Conservation (phyloP, 441 rosid species). For the Biscutella auriculata region DNA sequence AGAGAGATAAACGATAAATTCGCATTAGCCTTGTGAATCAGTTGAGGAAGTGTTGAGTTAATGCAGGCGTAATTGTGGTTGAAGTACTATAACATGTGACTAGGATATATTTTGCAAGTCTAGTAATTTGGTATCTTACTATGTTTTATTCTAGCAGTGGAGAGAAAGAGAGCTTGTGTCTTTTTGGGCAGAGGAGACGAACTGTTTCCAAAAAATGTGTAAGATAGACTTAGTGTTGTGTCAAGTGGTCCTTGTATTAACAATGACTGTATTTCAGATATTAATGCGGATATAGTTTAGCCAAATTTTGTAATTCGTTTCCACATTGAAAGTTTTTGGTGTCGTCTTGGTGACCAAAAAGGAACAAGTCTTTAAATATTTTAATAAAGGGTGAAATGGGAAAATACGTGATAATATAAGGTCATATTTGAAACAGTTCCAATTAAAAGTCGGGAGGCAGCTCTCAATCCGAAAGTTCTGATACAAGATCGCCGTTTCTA, state of each 20-base stretch:
- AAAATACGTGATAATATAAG: neutral
- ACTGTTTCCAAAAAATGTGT: neutral
- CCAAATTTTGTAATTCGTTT: too few species aligned
- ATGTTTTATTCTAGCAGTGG: neutral
- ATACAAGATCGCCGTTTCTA: slow-evolving; percentile 13
- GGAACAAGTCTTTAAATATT: too few species aligned
- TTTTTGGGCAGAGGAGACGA: neutral
- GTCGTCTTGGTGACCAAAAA: too few species aligned
- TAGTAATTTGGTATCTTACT: neutral
- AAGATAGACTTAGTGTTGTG: neutral
- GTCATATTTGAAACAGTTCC: neutral
- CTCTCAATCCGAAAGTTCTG: neutral
- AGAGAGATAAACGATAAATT: neutral
- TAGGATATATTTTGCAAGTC: slow-evolving; percentile 4
- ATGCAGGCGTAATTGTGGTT: neutral
- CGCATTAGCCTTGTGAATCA: neutral
- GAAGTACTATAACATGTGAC: neutral
- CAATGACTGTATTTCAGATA: too few species aligned
- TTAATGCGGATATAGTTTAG: too few species aligned
- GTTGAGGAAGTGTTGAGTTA: neutral
- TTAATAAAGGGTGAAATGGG: neutral
- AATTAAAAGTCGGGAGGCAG: neutral
- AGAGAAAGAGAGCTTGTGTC: neutral
- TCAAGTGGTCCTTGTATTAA: neutral
- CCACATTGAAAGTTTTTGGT: too few species aligned